These are phyloP conservation scores for Corchorus capsularis DNA, from an alignment of 345 rosid genomes.

Conservation along the genomic window DNA sequence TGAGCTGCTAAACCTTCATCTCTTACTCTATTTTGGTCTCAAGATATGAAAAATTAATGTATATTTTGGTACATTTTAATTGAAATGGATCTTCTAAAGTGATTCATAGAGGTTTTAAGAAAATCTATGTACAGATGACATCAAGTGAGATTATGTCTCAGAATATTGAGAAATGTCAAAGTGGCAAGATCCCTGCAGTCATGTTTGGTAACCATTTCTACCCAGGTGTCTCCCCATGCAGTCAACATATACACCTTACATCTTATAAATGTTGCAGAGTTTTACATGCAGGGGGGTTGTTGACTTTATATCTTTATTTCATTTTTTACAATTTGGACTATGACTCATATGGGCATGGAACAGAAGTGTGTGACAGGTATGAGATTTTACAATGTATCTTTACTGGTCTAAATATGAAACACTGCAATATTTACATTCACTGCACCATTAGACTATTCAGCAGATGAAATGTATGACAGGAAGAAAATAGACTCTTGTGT, in stretches of 20 bases:
- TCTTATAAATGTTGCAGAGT: too few relatives aligned
- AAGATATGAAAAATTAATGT: background rate
- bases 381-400: background rate
- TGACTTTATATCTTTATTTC: background rate
- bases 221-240: background rate
- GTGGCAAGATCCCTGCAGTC: constrained; percentile 1
- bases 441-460: background rate
- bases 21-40: background rate
- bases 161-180: background rate
- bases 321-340: background rate
- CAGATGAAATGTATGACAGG: background rate
- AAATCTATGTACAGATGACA: background rate
- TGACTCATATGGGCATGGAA: background rate
- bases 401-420: background rate
- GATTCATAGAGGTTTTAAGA: background rate
- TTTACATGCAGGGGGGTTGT: background rate
- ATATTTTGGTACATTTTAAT: background rate
- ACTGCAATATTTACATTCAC: background rate
- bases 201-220: background rate
- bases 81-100: background rate
- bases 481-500: background rate
- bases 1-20: background rate
- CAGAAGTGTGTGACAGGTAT: background rate
- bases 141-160: background rate
- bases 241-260: too few relatives aligned